These are phyloP conservation scores for Penicillium sp. DNA, from an alignment of 2,329 filamentous ascomycete genomes.

Conservation along the genomic window DNA sequence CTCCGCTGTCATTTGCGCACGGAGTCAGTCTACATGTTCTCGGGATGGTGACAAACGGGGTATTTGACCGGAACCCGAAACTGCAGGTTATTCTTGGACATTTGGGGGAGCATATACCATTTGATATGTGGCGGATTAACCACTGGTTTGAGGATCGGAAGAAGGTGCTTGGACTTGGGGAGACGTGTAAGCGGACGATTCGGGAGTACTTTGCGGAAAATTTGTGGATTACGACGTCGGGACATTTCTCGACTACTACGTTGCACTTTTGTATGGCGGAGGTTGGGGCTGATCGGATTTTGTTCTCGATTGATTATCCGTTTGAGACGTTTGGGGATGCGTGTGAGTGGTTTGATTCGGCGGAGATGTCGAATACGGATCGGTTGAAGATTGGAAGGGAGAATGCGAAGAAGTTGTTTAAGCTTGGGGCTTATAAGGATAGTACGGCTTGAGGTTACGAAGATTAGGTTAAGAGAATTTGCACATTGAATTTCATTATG, in stretches of 20 bases:
- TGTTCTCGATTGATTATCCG: constrained; percentile 45
- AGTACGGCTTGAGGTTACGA: constrained; percentile 20
- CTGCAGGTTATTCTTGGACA: constrained; percentile 51
- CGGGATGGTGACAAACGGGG: constrained; percentile 51
- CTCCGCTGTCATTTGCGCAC: constrained; percentile 58
- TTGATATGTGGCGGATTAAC: constrained; percentile 50
- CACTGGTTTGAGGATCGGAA: constrained; percentile 43
- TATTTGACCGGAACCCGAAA: constrained; percentile 50
- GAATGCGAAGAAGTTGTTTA: constrained; percentile 47
- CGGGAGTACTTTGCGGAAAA: constrained; percentile 44
- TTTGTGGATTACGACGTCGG: constrained; percentile 44
- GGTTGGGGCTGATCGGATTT: constrained; percentile 39
- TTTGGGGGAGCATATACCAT: constrained; percentile 51
- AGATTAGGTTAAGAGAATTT: not conserved
- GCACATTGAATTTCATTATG: not conserved
- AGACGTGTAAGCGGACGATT: constrained; percentile 47
- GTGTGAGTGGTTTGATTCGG: constrained; percentile 45
- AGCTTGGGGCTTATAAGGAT: constrained; percentile 36
- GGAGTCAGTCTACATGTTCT: constrained; percentile 59
- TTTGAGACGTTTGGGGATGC: constrained; percentile 43
- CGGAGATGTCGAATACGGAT: constrained; percentile 39
- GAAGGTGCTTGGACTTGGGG: constrained; percentile 35
- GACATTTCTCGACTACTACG: constrained; percentile 42
- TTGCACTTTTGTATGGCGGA: constrained; percentile 42
- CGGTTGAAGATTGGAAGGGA: constrained; percentile 46